Conservation (phyloP, 768 basidiomycete genomes). For the Infundibulicybe gibba region DNA sequence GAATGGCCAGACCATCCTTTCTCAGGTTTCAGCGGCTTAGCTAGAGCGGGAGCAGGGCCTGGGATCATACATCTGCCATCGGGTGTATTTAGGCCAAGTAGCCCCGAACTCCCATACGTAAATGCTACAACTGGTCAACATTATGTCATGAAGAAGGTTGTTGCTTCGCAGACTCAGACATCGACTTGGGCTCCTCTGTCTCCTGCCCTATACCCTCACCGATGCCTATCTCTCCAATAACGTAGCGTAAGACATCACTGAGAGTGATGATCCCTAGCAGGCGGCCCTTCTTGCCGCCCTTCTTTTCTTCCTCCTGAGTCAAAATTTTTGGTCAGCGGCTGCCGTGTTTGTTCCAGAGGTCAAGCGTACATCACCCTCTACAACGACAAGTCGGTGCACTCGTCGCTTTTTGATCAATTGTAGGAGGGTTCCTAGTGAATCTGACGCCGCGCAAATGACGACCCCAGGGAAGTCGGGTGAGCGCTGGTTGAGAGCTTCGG, state of each 20-base stretch:
- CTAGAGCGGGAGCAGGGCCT: too few relatives aligned
- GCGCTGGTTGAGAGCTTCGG: conserved; percentile 88
- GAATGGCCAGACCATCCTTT: conserved; percentile 29
- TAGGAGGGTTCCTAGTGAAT: conserved; percentile 87
- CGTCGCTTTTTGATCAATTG: conserved; percentile 90
- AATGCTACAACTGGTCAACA: not conserved
- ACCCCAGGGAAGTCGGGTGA: conserved; percentile 96
- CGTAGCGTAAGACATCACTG: conserved; percentile 82
- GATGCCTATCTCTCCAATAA: conserved; percentile 65
- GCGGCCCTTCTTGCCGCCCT: conserved; percentile 78
- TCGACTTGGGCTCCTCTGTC: conserved; percentile 7
- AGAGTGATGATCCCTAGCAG: conserved; percentile 85
- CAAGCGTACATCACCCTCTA: conserved; percentile 77
- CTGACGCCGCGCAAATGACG: conserved; percentile 89
- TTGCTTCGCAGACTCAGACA: not conserved
- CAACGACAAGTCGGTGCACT: conserved; percentile 92
- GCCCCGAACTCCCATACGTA: not conserved
- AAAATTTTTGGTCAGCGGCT: not conserved
- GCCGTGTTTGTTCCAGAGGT: not conserved
- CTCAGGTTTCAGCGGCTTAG: not conserved
- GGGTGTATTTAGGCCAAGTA: not conserved
- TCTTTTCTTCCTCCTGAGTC: conserved; percentile 71
- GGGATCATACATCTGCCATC: too few relatives aligned
- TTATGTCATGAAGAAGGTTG: not conserved
- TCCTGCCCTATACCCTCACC: conserved; percentile 37